These are phyloP conservation scores for Citrullus mucosospermus DNA, from an alignment of 306 rosid genomes.

Conservation along the genomic window DNA sequence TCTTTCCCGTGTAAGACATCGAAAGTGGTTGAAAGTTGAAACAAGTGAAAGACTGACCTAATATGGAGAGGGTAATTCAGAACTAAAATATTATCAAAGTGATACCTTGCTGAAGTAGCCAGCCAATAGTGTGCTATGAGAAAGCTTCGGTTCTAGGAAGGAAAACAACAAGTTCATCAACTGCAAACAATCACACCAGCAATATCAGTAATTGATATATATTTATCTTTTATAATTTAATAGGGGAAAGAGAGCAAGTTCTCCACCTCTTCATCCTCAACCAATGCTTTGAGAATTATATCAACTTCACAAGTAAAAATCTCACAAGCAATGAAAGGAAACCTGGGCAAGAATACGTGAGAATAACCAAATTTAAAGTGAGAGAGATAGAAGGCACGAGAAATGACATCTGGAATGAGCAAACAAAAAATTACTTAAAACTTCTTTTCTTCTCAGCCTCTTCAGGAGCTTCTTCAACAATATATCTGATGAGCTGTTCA, in stretches of 20 bases:
- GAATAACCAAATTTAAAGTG: constrained; percentile 19
- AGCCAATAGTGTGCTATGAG: constrained; percentile 77
- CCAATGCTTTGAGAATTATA: constrained; percentile 75
- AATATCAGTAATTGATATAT: constrained; percentile 18
- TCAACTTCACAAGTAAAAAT: constrained; percentile 97
- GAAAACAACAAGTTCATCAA: constrained; percentile 82
- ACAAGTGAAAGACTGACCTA: background rate
- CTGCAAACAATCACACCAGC: constrained; percentile 38
- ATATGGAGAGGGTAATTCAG: background rate
- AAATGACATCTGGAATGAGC: constrained; percentile 8
- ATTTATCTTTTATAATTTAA: background rate
- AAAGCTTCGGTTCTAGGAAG: constrained; percentile 69
- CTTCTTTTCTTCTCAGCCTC: constrained; percentile 86
- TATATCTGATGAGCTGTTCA: constrained; percentile 62
- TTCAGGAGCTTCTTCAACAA: constrained; percentile 84
- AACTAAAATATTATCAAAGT: background rate
- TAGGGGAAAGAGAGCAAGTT: constrained; percentile 4
- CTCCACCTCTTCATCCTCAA: constrained; percentile 89
- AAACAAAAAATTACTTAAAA: constrained; percentile 56
- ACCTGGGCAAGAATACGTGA: constrained; percentile 40
- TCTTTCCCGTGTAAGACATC: background rate
- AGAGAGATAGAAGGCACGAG: constrained; percentile 3
- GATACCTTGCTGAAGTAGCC: constrained; percentile 96
- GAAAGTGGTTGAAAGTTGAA: background rate
- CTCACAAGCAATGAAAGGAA: constrained; percentile 95